A percentile compares a stretch with the other conserved stretches of the same genome.
phyloP scores from a whole-genome alignment of 257 asterid genomes.

The Penstemon newberryi region DNA sequence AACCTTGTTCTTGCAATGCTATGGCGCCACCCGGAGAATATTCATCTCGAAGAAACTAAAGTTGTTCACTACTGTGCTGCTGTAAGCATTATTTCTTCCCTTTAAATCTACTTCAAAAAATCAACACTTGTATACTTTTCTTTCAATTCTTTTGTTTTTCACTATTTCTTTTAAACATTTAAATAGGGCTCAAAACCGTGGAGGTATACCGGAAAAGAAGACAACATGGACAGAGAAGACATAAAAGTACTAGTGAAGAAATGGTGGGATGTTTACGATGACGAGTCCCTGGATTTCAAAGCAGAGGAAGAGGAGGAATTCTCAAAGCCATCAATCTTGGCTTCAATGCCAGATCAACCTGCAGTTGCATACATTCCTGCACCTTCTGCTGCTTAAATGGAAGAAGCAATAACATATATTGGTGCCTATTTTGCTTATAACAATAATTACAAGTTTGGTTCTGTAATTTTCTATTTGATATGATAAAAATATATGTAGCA shows the following conservation, averaged over 20 bases:
- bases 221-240: constrained; percentile 67
- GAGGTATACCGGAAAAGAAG: constrained; percentile 66
- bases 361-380: constrained; percentile 56
- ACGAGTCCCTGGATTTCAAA: constrained; percentile 56
- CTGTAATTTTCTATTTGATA: too few relatives aligned
- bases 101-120: too few relatives aligned
- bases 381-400: constrained; percentile 59
- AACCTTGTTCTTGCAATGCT: constrained; percentile 69
- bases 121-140: too few relatives aligned
- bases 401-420: not conserved
- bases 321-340: constrained; percentile 32
- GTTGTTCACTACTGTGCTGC: constrained; percentile 80
- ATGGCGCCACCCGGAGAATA: constrained; percentile 76
- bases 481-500: too few relatives aligned
- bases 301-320: constrained; percentile 36
- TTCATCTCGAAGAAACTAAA: constrained; percentile 51
- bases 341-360: constrained; percentile 47
- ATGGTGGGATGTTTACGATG: constrained; percentile 69
- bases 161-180: too few relatives aligned
- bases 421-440: too few relatives aligned
- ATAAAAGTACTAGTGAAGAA: constrained; percentile 56
- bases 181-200: constrained; percentile 64
- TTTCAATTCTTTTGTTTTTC: too few relatives aligned
- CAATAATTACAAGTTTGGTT: too few relatives aligned
- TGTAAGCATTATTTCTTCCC: constrained; percentile 29